Evolutionary conservation across 768 basidiomycete genomes (phyloP), one percentile per base, ranked within the genome.

Genomic region (Cystofilobasidium macerans): DNA sequence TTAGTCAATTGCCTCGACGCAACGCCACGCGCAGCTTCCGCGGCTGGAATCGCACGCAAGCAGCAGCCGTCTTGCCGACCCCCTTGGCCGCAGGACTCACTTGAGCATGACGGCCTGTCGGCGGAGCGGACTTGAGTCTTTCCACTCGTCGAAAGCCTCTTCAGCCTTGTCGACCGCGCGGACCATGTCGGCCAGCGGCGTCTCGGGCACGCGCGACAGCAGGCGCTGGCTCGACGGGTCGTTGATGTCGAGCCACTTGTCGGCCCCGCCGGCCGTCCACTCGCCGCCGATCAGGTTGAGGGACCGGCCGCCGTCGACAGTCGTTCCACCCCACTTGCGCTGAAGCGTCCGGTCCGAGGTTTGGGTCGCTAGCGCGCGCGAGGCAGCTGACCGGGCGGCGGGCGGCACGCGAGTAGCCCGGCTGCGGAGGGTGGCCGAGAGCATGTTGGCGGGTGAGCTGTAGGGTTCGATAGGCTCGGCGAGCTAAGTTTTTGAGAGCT

Each of bases 141-240:
- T 88, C 94, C 94, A 99, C 5, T 85, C 81, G 74, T 88, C 85
- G 81, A 83, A 93, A 0, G 93, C 94, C 48, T 85, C 79, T 14
- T 85, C 84, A 22, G 94, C 92, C 43, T 89, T 85, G 58, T 84
- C 81, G 9, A 89, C 86, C 13, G 93, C 92, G 67, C 85, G 82
- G 24, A 84, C 81, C 72, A 98, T 92, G 75, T 97, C 93, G 20
- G 78, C 71, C 24, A 77, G 73, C 0, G 91, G 89, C 0, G 91
- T 91, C 77, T 97, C 88, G 11, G 94, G 94, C 8, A 94, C 92
- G 22, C 83, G 83, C 36, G 88, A 88, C 70, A 99, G 82, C 32
- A 97, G 72, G 0, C 89, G 86, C 80, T 99, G 93, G 0, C 93
- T 91, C 5, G 90, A 86, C 89, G 93, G 94, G 78, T 98, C 94